phyloP scores from a whole-genome alignment of 2,329 filamentous ascomycete genomes.

The Fonsecaea erecta region DNA sequence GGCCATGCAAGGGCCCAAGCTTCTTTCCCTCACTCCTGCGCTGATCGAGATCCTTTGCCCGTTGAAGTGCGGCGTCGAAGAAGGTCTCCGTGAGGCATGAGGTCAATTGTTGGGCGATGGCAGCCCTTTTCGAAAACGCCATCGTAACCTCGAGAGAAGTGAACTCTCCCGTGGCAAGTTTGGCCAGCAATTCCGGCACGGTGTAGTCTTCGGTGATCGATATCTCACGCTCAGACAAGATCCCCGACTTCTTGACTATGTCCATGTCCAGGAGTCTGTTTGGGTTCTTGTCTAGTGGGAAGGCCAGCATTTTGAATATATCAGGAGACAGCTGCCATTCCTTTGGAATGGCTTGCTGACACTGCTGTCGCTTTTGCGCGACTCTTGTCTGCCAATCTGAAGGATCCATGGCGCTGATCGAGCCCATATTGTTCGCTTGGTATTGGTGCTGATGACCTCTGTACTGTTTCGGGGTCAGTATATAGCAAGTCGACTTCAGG shows the following conservation, averaged over 20 bases:
- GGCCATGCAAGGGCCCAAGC: conserved; percentile 41
- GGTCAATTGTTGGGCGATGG: conserved; percentile 38
- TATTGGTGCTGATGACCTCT: neutral
- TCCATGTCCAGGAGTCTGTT: conserved; percentile 41
- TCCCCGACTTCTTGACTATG: conserved; percentile 48
- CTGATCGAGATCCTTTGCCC: conserved; percentile 40
- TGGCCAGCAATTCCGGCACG: conserved; percentile 44
- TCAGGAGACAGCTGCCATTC: conserved; percentile 40
- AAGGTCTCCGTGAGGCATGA: conserved; percentile 41
- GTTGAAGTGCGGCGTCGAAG: conserved; percentile 38
- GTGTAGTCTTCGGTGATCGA: conserved; percentile 57
- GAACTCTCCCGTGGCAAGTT: conserved; percentile 33
- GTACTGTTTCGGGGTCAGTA: neutral
- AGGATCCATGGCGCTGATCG: conserved; percentile 6
- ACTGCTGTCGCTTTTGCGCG: conserved; percentile 29
- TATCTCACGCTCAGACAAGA: conserved; percentile 52
- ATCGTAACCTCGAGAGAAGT: conserved; percentile 37
- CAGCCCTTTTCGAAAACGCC: conserved; percentile 39
- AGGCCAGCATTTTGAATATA: conserved; percentile 22
- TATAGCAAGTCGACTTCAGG: neutral
- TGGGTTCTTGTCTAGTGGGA: conserved; percentile 31
- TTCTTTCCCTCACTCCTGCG: conserved; percentile 36
- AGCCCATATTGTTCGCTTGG: conserved; percentile 19
- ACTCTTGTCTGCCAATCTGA: conserved; percentile 28
- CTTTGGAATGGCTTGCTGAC: conserved; percentile 34